A percentile compares a stretch with the other conserved stretches of the same genome.
Evolutionary conservation across 495 filamentous ascomycete genomes (phyloP).

Genomic region (Penicillium mononematosum): DNA sequence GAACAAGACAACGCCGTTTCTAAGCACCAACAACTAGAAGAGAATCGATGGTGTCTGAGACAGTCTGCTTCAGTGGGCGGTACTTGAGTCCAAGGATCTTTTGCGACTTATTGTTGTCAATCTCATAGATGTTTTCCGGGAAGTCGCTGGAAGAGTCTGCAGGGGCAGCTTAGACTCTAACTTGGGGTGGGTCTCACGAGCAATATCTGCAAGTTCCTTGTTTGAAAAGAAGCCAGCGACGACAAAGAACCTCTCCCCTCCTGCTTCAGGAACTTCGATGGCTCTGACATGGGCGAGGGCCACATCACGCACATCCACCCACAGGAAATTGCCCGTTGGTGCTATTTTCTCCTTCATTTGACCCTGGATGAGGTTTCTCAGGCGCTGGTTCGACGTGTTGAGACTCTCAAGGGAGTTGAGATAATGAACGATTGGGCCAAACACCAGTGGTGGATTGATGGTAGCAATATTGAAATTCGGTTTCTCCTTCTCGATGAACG

Average conservation of each 20-base stretch:
- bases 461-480: slow-evolving; percentile 75
- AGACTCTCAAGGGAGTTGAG: slow-evolving; percentile 63
- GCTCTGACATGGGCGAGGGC: slow-evolving; percentile 71
- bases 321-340: slow-evolving; percentile 55
- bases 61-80: slow-evolving; percentile 50
- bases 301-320: slow-evolving; percentile 69
- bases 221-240: slow-evolving; percentile 63
- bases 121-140: slow-evolving; percentile 41
- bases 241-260: slow-evolving; percentile 69
- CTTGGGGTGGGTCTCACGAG: slow-evolving; percentile 65
- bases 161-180: slow-evolving; percentile 58
- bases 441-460: slow-evolving; percentile 67
- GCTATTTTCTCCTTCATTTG: slow-evolving; percentile 65
- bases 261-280: slow-evolving; percentile 64
- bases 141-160: slow-evolving; percentile 43
- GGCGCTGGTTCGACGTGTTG: slow-evolving; percentile 66
- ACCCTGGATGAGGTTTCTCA: slow-evolving; percentile 56
- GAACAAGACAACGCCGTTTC: not conserved
- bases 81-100: slow-evolving; percentile 61
- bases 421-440: slow-evolving; percentile 67
- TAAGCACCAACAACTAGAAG: slow-evolving; percentile 49
- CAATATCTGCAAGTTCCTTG: slow-evolving; percentile 62
- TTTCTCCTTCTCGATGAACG: slow-evolving; percentile 76
- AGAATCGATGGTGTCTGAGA: slow-evolving; percentile 56
- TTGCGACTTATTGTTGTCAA: slow-evolving; percentile 54